Base-by-base conservation (phyloP, 2,329 filamentous ascomycete species). In the Cladophialophora bantiana region DNA sequence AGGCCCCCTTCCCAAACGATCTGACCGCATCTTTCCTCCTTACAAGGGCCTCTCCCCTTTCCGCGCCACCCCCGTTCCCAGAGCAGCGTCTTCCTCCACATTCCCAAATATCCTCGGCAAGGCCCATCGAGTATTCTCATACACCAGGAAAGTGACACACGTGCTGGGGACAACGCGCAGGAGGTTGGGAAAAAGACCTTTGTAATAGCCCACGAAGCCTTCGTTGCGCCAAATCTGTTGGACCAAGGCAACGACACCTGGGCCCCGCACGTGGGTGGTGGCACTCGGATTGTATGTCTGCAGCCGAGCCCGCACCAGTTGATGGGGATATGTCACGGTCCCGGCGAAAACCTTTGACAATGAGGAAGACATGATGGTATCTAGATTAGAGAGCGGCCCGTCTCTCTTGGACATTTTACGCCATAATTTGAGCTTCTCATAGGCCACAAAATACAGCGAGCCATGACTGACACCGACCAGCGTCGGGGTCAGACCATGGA, bases 141-240 rank as follows among this genome's bases (percentile, higher is more conserved):
- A 98, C 31, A 98, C 94, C 73, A 99, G 79, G 77, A 99, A 98
- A 1, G 94, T 98, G 62, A 97, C 92, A 87, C 95, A 96, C 3
- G 95, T 98, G 36, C 93, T 94, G 3, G 95, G 95, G 78, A 99
- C 83, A 34, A 98, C 95, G 68, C 95, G 87, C 60, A 97, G 83
- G n/a, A 97, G 85, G 71, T 94, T 96, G 0, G 94, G 94, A 48
- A 92, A 88, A 65, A 98, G 82, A 1, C 95, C 95, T 71, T 94
- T 92, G 79, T 98, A 99, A 79, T 97, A 98, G 0, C 94, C 94
- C 9, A 85, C 81, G 36, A 91, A 67, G 0, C 95, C 94, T 75
- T 97, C 94, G 72, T 91, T 89, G 62, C 75, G 81, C 88, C 91
- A 97, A 35, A 96, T 88, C 79, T 90, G 88, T 66, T 76, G 77